These are phyloP conservation scores for Gastrolobium villosum DNA, from an alignment of 306 rosid species.

Conservation along the genomic window DNA sequence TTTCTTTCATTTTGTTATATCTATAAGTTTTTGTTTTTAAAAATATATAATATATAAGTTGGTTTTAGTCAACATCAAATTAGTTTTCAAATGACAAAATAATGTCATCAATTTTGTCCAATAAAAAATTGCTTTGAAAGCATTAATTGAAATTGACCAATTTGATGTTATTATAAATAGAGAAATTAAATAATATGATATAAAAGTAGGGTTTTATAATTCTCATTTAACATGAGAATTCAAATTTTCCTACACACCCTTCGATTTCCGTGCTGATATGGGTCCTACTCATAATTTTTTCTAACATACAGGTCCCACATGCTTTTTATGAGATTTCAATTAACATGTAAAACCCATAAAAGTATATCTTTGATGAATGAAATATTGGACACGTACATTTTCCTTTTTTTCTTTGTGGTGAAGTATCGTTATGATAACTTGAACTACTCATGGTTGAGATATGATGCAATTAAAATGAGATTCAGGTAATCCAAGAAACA, in stretches of 20 bases:
- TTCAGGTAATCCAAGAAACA: slow-evolving; percentile 88
- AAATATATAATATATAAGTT: neutral
- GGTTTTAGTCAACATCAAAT: neutral
- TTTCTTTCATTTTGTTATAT: neutral
- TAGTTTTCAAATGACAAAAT: slow-evolving; percentile 13
- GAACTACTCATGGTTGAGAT: neutral
- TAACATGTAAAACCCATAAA: too few relatives aligned
- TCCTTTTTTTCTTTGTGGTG: neutral
- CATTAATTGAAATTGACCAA: slow-evolving; percentile 30
- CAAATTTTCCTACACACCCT: too few relatives aligned
- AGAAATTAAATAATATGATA: neutral
- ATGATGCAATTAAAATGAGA: neutral
- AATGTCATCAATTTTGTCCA: neutral
- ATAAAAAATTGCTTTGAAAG: slow-evolving; percentile 13
- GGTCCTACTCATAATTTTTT: too few relatives aligned
- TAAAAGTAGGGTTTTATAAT: too few relatives aligned
- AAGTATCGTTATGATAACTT: neutral
- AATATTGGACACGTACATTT: neutral
- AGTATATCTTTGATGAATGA: neutral
- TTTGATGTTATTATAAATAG: slow-evolving; percentile 13
- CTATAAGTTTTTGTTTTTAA: neutral
- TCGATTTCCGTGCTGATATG: too few relatives aligned
- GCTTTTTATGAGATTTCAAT: too few relatives aligned
- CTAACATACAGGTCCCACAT: too few relatives aligned
- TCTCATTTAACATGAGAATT: too few relatives aligned